These are phyloP conservation scores for Ustilago vetiveriae DNA, from an alignment of 1,284 basidiomycete species.

Conservation along the genomic window DNA sequence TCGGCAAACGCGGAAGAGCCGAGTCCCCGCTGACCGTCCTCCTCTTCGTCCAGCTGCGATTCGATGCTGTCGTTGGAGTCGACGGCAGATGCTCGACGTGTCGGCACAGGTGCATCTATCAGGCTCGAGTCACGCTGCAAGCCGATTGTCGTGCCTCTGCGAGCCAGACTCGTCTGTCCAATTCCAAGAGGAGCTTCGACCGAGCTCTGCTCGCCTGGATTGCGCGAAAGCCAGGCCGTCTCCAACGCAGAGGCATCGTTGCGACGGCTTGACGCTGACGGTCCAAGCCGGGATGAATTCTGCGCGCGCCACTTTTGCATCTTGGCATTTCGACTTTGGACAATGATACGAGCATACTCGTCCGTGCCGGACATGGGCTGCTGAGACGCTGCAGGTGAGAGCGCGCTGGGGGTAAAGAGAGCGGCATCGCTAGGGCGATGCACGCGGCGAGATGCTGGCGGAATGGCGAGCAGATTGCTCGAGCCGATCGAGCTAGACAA, in stretches of 20 bases:
- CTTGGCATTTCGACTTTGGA: conserved; percentile 71
- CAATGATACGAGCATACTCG: conserved; percentile 72
- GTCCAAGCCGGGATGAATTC: conserved; percentile 26
- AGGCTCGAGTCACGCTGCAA: conserved; percentile 20
- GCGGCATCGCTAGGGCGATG: conserved; percentile 34
- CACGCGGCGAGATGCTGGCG: conserved; percentile 15
- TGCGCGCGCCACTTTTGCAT: conserved; percentile 70
- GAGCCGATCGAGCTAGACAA: conserved; percentile 44
- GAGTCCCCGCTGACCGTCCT: conserved; percentile 24
- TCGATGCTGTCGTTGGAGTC: conserved; percentile 50
- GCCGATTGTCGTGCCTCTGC: conserved; percentile 48
- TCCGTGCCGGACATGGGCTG: conserved; percentile 66
- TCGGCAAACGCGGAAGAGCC: conserved; percentile 60
- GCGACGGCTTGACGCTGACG: conserved; percentile 6
- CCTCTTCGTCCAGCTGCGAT: conserved; percentile 47
- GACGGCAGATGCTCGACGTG: conserved; percentile 35
- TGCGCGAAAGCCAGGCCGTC: conserved; percentile 6
- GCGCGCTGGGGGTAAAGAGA: conserved; percentile 26
- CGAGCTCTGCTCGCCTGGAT: conserved; percentile 1
- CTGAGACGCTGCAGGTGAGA: conserved; percentile 18
- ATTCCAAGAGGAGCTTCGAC: conserved; percentile 8
- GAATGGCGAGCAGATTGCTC: conserved; percentile 30
- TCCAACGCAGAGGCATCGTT: conserved; percentile 6
- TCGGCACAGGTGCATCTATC: conserved; percentile 16
- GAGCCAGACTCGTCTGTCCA: conserved; percentile 30